Percentiles rank a stretch among this genome's conserved stretches.
phyloP scores from a whole-genome alignment of 2,329 filamentous ascomycete genomes.

The Alternaria arbusti region DNA sequence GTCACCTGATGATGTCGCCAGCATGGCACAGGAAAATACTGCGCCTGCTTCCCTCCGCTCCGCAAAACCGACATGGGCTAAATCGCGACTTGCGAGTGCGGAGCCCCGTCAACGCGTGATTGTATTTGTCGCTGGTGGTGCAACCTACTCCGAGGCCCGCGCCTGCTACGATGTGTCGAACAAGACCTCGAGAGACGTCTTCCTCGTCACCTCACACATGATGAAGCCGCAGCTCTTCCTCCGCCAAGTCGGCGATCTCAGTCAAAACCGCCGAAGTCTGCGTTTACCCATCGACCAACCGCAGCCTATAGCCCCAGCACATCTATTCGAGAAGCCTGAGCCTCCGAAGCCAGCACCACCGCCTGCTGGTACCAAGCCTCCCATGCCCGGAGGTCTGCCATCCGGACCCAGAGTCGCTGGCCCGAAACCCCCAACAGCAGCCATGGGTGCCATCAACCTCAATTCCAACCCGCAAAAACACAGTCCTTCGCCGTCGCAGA shows the following conservation, averaged over 20 bases:
- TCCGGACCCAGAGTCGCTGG: slow-evolving; percentile 34
- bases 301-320: slow-evolving; percentile 79
- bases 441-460: slow-evolving; percentile 41
- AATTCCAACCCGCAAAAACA: slow-evolving; percentile 28
- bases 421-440: slow-evolving; percentile 44
- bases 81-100: slow-evolving; percentile 72
- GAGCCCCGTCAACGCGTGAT: slow-evolving; percentile 91
- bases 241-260: slow-evolving; percentile 81
- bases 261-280: slow-evolving; percentile 74
- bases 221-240: slow-evolving; percentile 82
- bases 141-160: slow-evolving; percentile 89
- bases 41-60: slow-evolving; percentile 75
- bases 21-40: slow-evolving; percentile 59
- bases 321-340: slow-evolving; percentile 78
- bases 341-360: slow-evolving; percentile 61
- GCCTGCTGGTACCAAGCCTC: slow-evolving; percentile 52
- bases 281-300: slow-evolving; percentile 83
- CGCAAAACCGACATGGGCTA: slow-evolving; percentile 95
- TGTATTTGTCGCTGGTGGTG: slow-evolving; percentile 93
- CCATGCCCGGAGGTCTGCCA: slow-evolving; percentile 37
- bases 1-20: slow-evolving; percentile 67
- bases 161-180: slow-evolving; percentile 86
- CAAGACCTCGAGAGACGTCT: slow-evolving; percentile 77
- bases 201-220: slow-evolving; percentile 92
- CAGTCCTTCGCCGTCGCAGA: slow-evolving; percentile 20